Evolutionary conservation across 345 rosid genomes (phyloP), one percentile per base, ranked within the genome.

Genomic region (Clausena lansium): DNA sequence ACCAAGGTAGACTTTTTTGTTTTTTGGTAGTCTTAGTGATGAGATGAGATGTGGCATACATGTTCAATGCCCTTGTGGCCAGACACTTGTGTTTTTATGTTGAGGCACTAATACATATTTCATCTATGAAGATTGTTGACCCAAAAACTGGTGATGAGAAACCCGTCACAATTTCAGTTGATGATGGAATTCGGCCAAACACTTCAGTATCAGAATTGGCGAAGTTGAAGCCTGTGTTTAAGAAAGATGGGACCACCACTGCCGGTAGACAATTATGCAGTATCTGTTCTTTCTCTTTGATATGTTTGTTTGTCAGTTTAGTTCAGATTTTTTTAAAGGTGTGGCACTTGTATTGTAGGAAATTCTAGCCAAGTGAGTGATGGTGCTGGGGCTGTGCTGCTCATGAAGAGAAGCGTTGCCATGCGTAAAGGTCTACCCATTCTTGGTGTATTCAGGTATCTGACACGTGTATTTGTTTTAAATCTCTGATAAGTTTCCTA

Each of bases 381-480:
- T 79, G 98, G 99, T 61, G 97, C 99, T 69, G 99, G 94, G 60
- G 99, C 98, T 75, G 98, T 93, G 67, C 88, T 95, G 73, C 96
- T 93, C 61, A 95, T 95, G 99, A 91, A 85, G 87, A 95, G 97
- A 84, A 89, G 90, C 81, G 80, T 92, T 70, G 99, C 99, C 25
- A 83, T 90, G 85, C 77, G 17, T 38, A 95, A 92, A 85, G 93
- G 94, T 66, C 84, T 95, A 35, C 92, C 98, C 35, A 88, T 95
- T 71, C 95, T 95, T 73, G 98, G 99, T 66, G 94, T 95, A 57
- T 93, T 95, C 87, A 93, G 98, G 99, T 88, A 70, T 54, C 67
- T 66, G 58, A 67, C 63, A 27, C 59, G 4, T 76, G 61, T 62
- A 6, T 9, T 66, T 63, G 22, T 63, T 61, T 20, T 67, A 24